Conservation (phyloP, 1,284 basidiomycete genomes). For the Kwoniella shivajii region DNA sequence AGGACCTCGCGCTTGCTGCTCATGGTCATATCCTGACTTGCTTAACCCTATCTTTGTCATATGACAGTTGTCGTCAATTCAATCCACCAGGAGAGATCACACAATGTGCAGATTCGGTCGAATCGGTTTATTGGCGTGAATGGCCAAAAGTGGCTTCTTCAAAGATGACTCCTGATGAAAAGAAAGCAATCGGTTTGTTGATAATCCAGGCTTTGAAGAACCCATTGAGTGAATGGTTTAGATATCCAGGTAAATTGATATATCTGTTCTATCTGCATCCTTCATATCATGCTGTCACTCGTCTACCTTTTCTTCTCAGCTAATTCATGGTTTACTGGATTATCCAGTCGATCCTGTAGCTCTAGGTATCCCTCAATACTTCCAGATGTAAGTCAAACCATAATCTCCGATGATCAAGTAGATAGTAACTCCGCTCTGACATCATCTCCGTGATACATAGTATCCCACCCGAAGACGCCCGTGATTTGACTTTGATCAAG, state of each 20-base stretch:
- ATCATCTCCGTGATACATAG: conserved; percentile 6
- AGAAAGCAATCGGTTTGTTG: conserved; percentile 72
- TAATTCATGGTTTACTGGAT: no score
- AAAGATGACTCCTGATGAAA: conserved; percentile 77
- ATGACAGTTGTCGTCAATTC: conserved; percentile 70
- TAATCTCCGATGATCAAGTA: conserved; percentile 73
- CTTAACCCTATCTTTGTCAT: not conserved
- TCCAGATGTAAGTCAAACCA: conserved; percentile 63
- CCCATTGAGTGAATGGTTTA: conserved; percentile 74
- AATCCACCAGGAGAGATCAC: conserved; percentile 72
- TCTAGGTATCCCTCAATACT: conserved; percentile 47
- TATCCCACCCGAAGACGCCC: conserved; percentile 65
- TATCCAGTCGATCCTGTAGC: conserved; percentile 47
- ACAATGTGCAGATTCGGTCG: conserved; percentile 69
- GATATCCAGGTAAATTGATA: conserved; percentile 64
- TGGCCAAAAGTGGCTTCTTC: conserved; percentile 78
- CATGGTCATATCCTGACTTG: not conserved
- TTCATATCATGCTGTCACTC: not conserved
- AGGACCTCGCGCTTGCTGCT: not conserved
- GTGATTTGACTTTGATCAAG: conserved; percentile 82
- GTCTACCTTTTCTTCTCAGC: not conserved
- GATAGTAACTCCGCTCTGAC: conserved; percentile 1
- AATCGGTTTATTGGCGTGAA: conserved; percentile 78
- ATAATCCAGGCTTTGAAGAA: conserved; percentile 74
- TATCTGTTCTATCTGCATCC: not conserved